Base-by-base conservation (phyloP, 2,329 filamentous ascomycete genomes). In the Epichloe brachyelytri region DNA sequence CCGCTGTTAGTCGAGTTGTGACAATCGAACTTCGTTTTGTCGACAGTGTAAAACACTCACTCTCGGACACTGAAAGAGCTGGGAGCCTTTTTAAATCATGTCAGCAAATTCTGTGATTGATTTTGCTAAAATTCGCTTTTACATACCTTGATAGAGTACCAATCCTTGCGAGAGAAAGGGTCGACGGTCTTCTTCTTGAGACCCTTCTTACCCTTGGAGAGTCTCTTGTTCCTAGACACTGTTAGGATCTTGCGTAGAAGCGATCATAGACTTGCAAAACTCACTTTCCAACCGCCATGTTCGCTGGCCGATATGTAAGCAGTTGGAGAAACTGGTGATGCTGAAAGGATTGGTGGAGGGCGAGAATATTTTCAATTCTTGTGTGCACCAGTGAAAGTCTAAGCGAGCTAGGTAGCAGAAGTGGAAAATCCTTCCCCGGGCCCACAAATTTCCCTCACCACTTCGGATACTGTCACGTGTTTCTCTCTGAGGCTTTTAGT, bases 141-240 rank as follows among this genome's bases (percentile, higher is more conserved):
- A 51, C 77, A 62, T 68, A 88, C 85, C 84, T 97, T 97, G 76
- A 98, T 84, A 68, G 85, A 87, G 79, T 90, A 98, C 88, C 94
- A 97, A 74, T 97, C 93, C 83, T 98, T 98, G 72, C 91, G 87
- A 68, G 90, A 82, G 81, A 97, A 97, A 68, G 93, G 91, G 75
- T 98, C 93, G 66, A 85, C 78, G 68, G 90, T 91, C 79, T 91
- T 91, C 91, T 98, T 97, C 88, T 97, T 97, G 73, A 97, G 82
- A 75, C 93, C 91, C 85, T 98, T 98, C 88, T 97, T 98, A 79
- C 93, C 93, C 84, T 98, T 98, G 63, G 93, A 97, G 80, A 98
- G 84, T 82, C 93, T 89, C 89, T 98, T 98, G 85, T 98, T 98
- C 88, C 85, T 89, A 64, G 39, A 52, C 46, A 41, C 54, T 63